Evolutionary conservation across 352 stramenopile genomes (phyloP), one percentile per base, ranked within the genome.

Genomic region (Phytophthora pluvialis): DNA sequence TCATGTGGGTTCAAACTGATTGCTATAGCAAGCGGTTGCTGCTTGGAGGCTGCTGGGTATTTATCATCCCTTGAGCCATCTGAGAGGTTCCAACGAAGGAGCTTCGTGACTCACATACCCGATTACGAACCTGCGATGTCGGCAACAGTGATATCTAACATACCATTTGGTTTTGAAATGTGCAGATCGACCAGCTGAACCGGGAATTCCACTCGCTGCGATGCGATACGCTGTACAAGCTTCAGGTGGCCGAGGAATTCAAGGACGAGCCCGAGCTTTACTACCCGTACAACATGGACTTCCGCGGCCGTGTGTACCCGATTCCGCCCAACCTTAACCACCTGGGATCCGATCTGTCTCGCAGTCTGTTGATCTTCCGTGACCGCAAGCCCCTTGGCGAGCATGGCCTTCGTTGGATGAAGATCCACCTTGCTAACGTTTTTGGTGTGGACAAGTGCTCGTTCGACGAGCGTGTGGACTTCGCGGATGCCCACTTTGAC

Each of bases 281-380:
- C 79, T 99, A 98, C 70, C 98, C 98, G 36, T 99, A 99, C 86
- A 99, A 99, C 78, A 90, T 99, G 77, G 98, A 99, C 69, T 99
- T 99, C 77, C 88, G 98, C 35, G 98, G 98, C 32, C 86, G 98
- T 46, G 98, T 98, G 55, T 99, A 99, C 72, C 97, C 98, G 49
- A 91, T 99, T 10, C 97, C 98, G 50, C 98, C 98, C 4, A 98
- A 99, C 75, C 81, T 99, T 3, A 99, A 98, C 67, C 98, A 99
- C 75, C 75, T 99, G 49, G 97, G 98, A 31, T 98, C 96, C 13
- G 98, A 99, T 85, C 77, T 99, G n/a, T 99, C 96, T 63, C 84
- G 98, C 21, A 97, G 90, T 60, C 75, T 99, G 60, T 78, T 99
- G 0, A 88, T 90, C 36, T 99, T 99, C 83, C 91, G 94, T 12